Evolutionary conservation across 768 basidiomycete species (phyloP), one percentile per base, ranked within the genome.

Genomic region (Termitomyces heimii): DNA sequence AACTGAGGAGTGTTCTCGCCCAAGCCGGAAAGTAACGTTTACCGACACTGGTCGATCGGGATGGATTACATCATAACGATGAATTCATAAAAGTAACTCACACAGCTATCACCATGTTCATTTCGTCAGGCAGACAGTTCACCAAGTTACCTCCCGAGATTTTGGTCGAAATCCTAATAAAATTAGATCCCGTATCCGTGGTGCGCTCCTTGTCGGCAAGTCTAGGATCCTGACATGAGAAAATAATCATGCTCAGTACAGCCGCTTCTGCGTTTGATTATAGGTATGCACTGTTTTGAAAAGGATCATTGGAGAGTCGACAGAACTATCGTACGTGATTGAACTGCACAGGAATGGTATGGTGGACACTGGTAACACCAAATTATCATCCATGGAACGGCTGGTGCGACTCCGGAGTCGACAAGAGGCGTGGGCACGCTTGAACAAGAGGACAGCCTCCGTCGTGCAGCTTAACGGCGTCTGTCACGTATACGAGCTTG

Each of bases 401-500:
- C 57, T 73, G 3, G 24, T 32, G 1, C 35, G 31, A 12, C 57
- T 71, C 3, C 55, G 62, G 12, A 61, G 64, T 10, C 63, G 64
- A 5, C 65, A 63, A 5, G 51, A 49, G 29, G 65, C 58, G n/a
- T 73, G 71, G 71, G 54, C 55, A 2, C 59, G 31, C 43, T 39
- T 73, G 29, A 49, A 51, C 1, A 70, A 65, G 67, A 65, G 59
- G 24, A 53, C 48, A 5, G 22, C 45, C 20, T 53, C 45, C 1
- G 52, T 55, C 9, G 57, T 62, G 16, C 46, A 20, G 32, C 39
- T 70, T 0, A 34, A 60, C 8, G 68, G 70, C 9, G 29, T 55
- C 18, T 70, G 67, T 54, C 62, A 63, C 22, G 81, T 82, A 4
- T 86, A 86, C 62, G 84, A 86, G 58, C 73, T 86, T 58, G 84